These are phyloP conservation scores for Ophiostoma montium DNA, from an alignment of 2,329 filamentous ascomycete genomes.

Conservation along the genomic window DNA sequence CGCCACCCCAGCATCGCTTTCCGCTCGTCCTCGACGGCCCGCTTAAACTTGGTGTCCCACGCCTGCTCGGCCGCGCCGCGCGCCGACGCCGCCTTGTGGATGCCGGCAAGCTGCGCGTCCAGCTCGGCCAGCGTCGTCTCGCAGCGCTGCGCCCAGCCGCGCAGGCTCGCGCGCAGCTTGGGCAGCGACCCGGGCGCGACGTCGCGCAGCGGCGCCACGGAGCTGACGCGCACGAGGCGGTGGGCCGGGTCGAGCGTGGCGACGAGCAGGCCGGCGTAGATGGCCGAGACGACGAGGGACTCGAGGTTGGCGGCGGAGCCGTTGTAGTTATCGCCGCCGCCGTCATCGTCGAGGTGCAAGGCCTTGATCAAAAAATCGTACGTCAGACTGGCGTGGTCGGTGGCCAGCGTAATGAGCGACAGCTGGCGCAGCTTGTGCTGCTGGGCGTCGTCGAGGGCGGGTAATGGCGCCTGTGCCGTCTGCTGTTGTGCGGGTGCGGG, in stretches of 20 bases:
- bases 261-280: conserved; percentile 71
- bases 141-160: conserved; percentile 69
- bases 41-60: conserved; percentile 33
- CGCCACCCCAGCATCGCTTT: conserved; percentile 9
- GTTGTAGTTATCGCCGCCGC: conserved; percentile 47
- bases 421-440: conserved; percentile 78
- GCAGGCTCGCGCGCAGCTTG: conserved; percentile 51
- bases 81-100: conserved; percentile 43
- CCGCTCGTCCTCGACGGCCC: conserved; percentile 31
- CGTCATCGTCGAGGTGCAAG: conserved; percentile 51
- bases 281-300: conserved; percentile 69
- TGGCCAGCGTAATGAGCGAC: conserved; percentile 69
- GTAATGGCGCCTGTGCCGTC: conserved; percentile 34
- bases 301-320: conserved; percentile 40
- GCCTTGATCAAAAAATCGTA: conserved; percentile 55
- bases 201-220: conserved; percentile 76
- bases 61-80: conserved; percentile 36
- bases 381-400: conserved; percentile 51
- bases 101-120: conserved; percentile 56
- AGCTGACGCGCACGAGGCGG: conserved; percentile 60
- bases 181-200: conserved; percentile 60
- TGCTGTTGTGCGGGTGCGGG: neutral
- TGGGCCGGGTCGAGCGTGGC: conserved; percentile 72
- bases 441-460: conserved; percentile 58
- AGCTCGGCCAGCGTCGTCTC: conserved; percentile 57